These are phyloP conservation scores for Mortierella alpina DNA, from an alignment of 192 early-diverging fungal species.

Conservation along the genomic window DNA sequence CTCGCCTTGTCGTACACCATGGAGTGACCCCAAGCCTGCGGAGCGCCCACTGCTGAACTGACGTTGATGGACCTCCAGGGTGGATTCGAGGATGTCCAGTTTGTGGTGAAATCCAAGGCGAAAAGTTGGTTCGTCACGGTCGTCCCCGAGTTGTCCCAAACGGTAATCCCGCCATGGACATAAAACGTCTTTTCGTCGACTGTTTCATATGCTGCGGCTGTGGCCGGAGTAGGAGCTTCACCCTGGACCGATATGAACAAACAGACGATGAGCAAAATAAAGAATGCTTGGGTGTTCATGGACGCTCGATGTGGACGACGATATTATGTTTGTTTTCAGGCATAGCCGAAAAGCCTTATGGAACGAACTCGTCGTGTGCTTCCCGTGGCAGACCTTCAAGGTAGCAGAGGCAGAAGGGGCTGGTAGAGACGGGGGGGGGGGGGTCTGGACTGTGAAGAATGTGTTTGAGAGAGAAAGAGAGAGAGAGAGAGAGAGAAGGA, in stretches of 20 bases:
- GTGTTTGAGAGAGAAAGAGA: not conserved
- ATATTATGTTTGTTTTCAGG: too few relatives aligned
- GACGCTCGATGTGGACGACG: too few relatives aligned
- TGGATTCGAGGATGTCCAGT: not conserved
- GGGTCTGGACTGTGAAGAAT: too few relatives aligned
- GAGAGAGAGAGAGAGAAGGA: not conserved
- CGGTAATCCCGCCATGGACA: not conserved
- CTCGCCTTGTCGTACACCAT: not conserved
- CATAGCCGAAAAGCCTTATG: too few relatives aligned
- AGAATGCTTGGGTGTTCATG: too few relatives aligned
- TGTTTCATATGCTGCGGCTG: not conserved
- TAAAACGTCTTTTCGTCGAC: slow-evolving; percentile 7
- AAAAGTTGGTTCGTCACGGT: not conserved
- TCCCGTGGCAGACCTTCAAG: too few relatives aligned
- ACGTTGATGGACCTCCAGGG: not conserved
- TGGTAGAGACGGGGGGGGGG: not conserved
- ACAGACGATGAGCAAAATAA: too few relatives aligned
- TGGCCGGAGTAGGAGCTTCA: too few relatives aligned
- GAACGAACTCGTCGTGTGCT: too few relatives aligned
- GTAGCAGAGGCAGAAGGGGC: too few relatives aligned
- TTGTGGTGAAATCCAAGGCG: not conserved
- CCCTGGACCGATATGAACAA: too few relatives aligned
- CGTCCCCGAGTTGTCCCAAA: not conserved
- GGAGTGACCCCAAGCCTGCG: not conserved
- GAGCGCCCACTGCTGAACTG: not conserved